Base-by-base conservation (phyloP, 1,284 basidiomycete genomes). In the Cystobasidium pallidum region DNA sequence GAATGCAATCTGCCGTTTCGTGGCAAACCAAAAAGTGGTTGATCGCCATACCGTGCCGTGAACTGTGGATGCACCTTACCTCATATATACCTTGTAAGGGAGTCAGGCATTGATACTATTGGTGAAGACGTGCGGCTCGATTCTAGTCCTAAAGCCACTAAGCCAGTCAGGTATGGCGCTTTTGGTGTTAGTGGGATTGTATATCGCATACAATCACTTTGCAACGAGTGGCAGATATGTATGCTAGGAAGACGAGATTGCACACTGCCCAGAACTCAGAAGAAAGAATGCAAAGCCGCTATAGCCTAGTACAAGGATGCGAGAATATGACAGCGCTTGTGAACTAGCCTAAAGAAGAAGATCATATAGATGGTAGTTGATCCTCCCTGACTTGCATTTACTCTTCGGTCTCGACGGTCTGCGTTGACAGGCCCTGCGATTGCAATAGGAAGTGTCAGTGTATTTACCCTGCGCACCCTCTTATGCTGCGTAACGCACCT, bases 351-450 rank as follows among this genome's bases (percentile, higher is more conserved):
- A 10, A 47, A 57, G 15, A 26, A 13, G 28, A 41, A 21, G 43
- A 30, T 24, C 7, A 19, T 59, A 45, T 32, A 28, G 34, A 15
- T 15, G 41, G 8, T 41, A 30, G 26, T 1, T 19, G 6, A 47
- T 66, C 75, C 30, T 57, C 72, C 71, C 66, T 45, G 36, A 51
- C 49, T 45, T 51, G 34, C 61, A 52, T 73, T 64, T 75, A 65
- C 73, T 79, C 78, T 54, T 78, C 78, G 54, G 74, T 86, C 80
- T 94, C 91, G 74, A 91, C 88, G 73, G 89, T 86, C 59, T 86
- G 84, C 74, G 91, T 93, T 85, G 92, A 86, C 78, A 93, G 88
- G 76, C 90, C 89, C 91, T 92, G 76, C 28, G 36, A 13, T 7
- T 6, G 36, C 13, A 13, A 39, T 39, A 39, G 6, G 36, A 39